Evolutionary conservation across 2,329 filamentous ascomycete species (phyloP).

Genomic region (Arthrobotrys pseudoclavata): DNA sequence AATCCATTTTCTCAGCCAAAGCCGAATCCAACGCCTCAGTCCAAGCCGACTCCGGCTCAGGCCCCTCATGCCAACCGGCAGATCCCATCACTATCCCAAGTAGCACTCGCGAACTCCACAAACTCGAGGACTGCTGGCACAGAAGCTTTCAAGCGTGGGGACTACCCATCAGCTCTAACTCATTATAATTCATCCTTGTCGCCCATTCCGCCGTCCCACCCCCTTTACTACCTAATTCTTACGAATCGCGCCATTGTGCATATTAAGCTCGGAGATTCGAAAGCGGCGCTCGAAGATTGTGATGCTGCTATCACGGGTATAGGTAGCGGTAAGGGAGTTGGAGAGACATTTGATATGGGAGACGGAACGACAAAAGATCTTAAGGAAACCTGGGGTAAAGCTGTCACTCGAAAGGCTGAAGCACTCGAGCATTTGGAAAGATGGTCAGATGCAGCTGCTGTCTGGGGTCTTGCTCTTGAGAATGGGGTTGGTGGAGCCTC

Average conservation of each 20-base stretch:
- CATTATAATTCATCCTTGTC: conserved; percentile 83
- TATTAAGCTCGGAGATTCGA: conserved; percentile 91
- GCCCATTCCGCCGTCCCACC: conserved; percentile 81
- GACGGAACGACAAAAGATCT: conserved; percentile 82
- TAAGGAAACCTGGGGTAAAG: conserved; percentile 93
- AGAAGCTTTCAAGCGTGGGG: conserved; percentile 91
- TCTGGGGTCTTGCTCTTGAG: conserved; percentile 87
- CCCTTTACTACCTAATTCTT: conserved; percentile 86
- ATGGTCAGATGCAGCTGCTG: conserved; percentile 83
- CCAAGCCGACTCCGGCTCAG: conserved; percentile 62
- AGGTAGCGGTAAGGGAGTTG: conserved; percentile 81
- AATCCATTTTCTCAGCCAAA: conserved; percentile 64
- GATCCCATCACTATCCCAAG: conserved; percentile 77
- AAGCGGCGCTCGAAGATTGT: conserved; percentile 85
- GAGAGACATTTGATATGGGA: conserved; percentile 80
- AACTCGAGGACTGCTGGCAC: conserved; percentile 83
- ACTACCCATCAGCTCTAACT: conserved; percentile 87
- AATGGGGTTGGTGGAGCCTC: conserved; percentile 86
- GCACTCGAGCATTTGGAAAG: conserved; percentile 95
- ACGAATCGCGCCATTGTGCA: conserved; percentile 92
- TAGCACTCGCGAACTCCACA: conserved; percentile 81
- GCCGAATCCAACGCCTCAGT: not conserved
- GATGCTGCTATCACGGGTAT: conserved; percentile 85
- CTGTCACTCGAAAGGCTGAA: conserved; percentile 92
- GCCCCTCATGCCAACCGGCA: conserved; percentile 71